phyloP scores from a whole-genome alignment of 2,329 filamentous ascomycete species.

The Alternaria ethzedia region DNA sequence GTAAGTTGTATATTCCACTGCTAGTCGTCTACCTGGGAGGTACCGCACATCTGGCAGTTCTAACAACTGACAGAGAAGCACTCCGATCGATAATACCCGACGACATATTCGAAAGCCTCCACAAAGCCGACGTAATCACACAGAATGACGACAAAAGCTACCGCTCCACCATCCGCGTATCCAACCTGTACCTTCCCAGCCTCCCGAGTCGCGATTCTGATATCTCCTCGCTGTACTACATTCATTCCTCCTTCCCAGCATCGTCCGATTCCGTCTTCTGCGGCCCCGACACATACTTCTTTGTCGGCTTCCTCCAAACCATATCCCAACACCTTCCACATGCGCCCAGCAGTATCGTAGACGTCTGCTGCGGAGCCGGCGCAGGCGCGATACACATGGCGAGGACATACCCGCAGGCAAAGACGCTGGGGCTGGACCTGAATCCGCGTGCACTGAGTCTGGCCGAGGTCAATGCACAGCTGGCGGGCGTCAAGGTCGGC shows the following conservation, averaged over 20 bases:
- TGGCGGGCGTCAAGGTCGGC: constrained; percentile 17
- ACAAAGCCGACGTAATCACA: constrained; percentile 11
- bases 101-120: constrained; percentile 15
- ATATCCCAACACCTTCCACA: constrained; percentile 15
- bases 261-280: constrained; percentile 31
- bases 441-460: constrained; percentile 27
- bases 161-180: constrained; percentile 28
- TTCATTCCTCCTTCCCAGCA: constrained; percentile 31
- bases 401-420: constrained; percentile 21
- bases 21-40: neutral
- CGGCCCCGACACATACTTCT: constrained; percentile 33
- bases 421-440: constrained; percentile 27
- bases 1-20: constrained; percentile 1
- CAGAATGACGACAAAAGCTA: constrained; percentile 9
- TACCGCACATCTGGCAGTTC: neutral
- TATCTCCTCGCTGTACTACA: constrained; percentile 22
- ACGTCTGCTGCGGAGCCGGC: constrained; percentile 32
- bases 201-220: neutral
- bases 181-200: constrained; percentile 27
- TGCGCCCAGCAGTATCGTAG: constrained; percentile 19
- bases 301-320: constrained; percentile 23
- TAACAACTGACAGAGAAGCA: constrained; percentile 10
- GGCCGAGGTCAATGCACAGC: constrained; percentile 21
- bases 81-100: constrained; percentile 23
- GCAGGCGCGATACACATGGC: constrained; percentile 35